These are phyloP conservation scores for Pythium diclinum DNA, from an alignment of 352 stramenopile genomes.

Conservation along the genomic window DNA sequence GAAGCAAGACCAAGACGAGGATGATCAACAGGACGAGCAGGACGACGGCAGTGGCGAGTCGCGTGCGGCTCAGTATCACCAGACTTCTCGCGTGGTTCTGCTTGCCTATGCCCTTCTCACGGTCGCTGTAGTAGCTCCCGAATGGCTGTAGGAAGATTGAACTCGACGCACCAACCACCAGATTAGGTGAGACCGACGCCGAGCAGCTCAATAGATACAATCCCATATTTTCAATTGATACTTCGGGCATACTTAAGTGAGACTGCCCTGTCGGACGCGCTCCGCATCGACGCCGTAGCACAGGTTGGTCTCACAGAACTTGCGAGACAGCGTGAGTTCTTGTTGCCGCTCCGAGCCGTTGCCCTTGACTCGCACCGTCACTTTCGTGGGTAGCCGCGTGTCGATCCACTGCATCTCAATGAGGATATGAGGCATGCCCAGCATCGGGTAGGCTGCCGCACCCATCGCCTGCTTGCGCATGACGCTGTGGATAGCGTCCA, in stretches of 20 bases:
- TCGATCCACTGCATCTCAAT: constrained; percentile 65
- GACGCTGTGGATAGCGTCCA: constrained; percentile 43
- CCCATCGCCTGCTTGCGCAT: constrained; percentile 45
- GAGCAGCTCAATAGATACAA: constrained; percentile 1
- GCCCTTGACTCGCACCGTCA: constrained; percentile 37
- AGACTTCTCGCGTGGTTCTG: not conserved
- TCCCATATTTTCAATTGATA: no score
- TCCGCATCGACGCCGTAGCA: constrained; percentile 23
- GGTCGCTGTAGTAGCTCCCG: not conserved
- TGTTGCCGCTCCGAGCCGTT: not conserved
- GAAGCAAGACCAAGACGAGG: not conserved
- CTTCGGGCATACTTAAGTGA: not conserved
- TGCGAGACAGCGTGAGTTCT: constrained; percentile 27
- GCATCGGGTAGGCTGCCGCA: constrained; percentile 38
- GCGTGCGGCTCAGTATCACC: not conserved
- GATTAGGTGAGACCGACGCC: not conserved
- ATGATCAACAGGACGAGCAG: not conserved
- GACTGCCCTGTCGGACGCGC: constrained; percentile 3
- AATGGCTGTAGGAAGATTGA: not conserved
- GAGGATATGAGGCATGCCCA: constrained; percentile 43
- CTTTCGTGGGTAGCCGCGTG: constrained; percentile 49
- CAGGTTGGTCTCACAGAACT: constrained; percentile 29
- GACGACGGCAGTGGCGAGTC: not conserved
- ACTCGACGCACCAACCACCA: not conserved
- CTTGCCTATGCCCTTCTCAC: not conserved